Evolutionary conservation across 805 yeast species (phyloP).

Genomic region (Sugiyamaella floridensis): DNA sequence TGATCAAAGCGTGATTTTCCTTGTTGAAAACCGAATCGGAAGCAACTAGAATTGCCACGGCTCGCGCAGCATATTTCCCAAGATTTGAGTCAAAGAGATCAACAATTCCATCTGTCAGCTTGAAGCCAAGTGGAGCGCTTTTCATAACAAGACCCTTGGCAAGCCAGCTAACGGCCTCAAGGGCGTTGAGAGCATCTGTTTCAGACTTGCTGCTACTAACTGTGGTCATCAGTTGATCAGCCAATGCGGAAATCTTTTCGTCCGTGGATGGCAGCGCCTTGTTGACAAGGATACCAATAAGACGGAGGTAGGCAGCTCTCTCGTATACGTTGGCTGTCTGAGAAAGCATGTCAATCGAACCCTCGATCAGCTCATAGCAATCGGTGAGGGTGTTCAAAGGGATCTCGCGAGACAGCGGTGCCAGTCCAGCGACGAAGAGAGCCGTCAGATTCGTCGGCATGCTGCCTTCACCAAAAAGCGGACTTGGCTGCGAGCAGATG

Average conservation of each 20-base stretch:
- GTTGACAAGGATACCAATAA: conserved; percentile 49
- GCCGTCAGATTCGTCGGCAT: conserved; percentile 3
- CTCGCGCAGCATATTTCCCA: conserved; percentile 42
- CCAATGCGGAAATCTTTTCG: conserved; percentile 17
- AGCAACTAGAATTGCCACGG: conserved; percentile 59
- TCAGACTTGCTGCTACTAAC: background rate
- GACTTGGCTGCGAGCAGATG: background rate
- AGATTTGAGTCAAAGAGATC: conserved; percentile 31
- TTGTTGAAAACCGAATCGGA: conserved; percentile 57
- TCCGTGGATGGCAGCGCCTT: conserved; percentile 38
- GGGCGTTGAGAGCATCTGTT: background rate
- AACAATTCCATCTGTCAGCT: conserved; percentile 33
- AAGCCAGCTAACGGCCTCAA: conserved; percentile 60
- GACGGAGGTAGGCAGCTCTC: conserved; percentile 51
- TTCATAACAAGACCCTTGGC: conserved; percentile 62
- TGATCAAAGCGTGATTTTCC: conserved; percentile 50
- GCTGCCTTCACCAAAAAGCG: background rate
- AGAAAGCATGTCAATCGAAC: conserved; percentile 15
- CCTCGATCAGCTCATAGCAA: conserved; percentile 5
- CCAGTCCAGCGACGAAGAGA: conserved; percentile 15
- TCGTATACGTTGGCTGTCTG: conserved; percentile 28
- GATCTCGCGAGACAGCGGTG: conserved; percentile 10
- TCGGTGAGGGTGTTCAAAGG: background rate
- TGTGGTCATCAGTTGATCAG: background rate
- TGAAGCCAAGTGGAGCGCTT: conserved; percentile 38